phyloP scores from a whole-genome alignment of 2,329 filamentous ascomycete species.

The Penicillium sp. region DNA sequence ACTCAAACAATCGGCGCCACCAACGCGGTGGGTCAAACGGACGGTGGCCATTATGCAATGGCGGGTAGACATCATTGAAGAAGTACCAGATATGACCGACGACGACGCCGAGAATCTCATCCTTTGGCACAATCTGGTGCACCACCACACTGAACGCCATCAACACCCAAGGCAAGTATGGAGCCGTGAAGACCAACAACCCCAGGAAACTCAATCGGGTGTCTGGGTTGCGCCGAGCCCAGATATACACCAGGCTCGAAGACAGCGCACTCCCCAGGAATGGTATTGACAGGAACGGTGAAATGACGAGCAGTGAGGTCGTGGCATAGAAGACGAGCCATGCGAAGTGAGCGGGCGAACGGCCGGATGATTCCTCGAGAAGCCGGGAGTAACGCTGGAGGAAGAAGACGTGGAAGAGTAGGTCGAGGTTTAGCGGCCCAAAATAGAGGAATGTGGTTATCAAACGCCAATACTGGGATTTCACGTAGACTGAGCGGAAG shows the following conservation, averaged over 20 bases:
- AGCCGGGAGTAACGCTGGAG: constrained; percentile 93
- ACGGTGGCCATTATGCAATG: constrained; percentile 78
- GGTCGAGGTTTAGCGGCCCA: constrained; percentile 87
- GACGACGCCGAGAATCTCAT: constrained; percentile 92
- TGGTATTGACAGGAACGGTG: constrained; percentile 84
- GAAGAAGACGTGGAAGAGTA: constrained; percentile 98
- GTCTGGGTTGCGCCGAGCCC: constrained; percentile 92
- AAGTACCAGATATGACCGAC: constrained; percentile 98
- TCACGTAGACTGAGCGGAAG: constrained; percentile 85
- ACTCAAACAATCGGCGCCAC: constrained; percentile 83
- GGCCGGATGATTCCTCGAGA: constrained; percentile 89
- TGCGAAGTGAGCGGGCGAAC: constrained; percentile 88
- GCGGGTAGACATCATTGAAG: constrained; percentile 94
- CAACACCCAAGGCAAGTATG: constrained; percentile 93
- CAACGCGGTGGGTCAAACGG: constrained; percentile 86
- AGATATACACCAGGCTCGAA: constrained; percentile 95
- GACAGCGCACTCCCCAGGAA: constrained; percentile 94
- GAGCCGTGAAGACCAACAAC: constrained; percentile 85
- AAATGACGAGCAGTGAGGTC: constrained; percentile 74
- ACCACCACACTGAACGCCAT: constrained; percentile 91
- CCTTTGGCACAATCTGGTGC: constrained; percentile 86
- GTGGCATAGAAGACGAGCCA: constrained; percentile 90
- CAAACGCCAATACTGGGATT: constrained; percentile 98
- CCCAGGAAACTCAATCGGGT: constrained; percentile 87
- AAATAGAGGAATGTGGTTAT: constrained; percentile 97